Evolutionary conservation across 306 rosid genomes (phyloP), one percentile per base, ranked within the genome.

Genomic region (Inga leiocalycina): DNA sequence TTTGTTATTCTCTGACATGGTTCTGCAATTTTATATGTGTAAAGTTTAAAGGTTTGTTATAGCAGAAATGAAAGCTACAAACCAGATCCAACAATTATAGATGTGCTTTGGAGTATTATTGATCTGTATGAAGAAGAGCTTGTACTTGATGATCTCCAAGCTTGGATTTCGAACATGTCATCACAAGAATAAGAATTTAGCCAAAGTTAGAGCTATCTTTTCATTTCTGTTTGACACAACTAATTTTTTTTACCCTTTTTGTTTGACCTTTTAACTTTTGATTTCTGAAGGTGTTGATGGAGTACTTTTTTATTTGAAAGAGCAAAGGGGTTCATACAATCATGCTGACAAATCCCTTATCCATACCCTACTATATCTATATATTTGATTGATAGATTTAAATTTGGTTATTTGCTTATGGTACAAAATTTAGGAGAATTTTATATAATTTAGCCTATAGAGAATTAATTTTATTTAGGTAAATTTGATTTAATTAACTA

Each of bases 11-110:
- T 85, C 80, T n/a, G 51, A 79, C 75, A 32, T 76, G 64, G 83
- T 39, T 74, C 44, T 81, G 72, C 41, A 27, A 30, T 64, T 65
- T 78, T 78, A 43, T 77, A 17, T 52, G 68, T 85, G 82, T 62
- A 59, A 76, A 76, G 80, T 77, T 80, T 86, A 77, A 78, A 85
- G 78, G 76, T 85, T 80, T 72, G 78, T 78, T 80, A 77, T 77
- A 85, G 82, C 66, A 77, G 81, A 74, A 78, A 74, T 85, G 41
- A 88, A 88, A 80, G 79, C 83, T 77, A 67, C 74, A 80, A 59
- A 83, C 73, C 75, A 88, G 78, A 56, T 20, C 64, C 80, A 80
- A 37, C 54, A 79, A 76, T 39, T 39, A 51, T 61, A 65, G 32
- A 24, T 75, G 84, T 82, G 86, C 65, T 79, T 76, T 32, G 51